phyloP scores from a whole-genome alignment of 495 filamentous ascomycete species.

The Aspergillus haitiensis region DNA sequence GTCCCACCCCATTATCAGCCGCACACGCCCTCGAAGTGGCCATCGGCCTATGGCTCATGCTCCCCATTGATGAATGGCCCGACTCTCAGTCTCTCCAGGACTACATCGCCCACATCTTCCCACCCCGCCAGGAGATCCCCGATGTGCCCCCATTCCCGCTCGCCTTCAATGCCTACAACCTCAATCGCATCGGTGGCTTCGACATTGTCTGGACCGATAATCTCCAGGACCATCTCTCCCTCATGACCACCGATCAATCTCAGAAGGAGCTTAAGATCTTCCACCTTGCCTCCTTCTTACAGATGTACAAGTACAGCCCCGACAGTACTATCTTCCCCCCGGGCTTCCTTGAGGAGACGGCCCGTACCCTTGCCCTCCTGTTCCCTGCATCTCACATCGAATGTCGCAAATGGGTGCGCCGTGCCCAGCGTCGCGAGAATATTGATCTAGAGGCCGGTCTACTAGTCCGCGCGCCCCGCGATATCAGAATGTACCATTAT shows the following conservation, averaged over 20 bases:
- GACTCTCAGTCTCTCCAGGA: slow-evolving; percentile 12
- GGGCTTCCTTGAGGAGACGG: slow-evolving; percentile 26
- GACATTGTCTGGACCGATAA: slow-evolving; percentile 20
- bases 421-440: slow-evolving; percentile 11
- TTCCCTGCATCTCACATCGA: slow-evolving; percentile 22
- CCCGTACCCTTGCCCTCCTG: slow-evolving; percentile 26
- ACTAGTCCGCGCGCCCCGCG: slow-evolving; percentile 7
- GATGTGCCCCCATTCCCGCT: slow-evolving; percentile 10
- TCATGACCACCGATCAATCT: not conserved
- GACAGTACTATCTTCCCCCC: slow-evolving; percentile 20
- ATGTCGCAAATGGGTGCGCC: slow-evolving; percentile 21
- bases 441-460: slow-evolving; percentile 19
- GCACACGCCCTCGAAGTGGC: slow-evolving; percentile 6
- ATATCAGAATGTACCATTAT: slow-evolving; percentile 21
- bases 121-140: not conserved
- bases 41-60: slow-evolving; percentile 11
- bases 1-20: slow-evolving; percentile 1
- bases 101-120: slow-evolving; percentile 6
- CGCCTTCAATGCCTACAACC: slow-evolving; percentile 14
- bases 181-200: slow-evolving; percentile 17
- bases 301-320: slow-evolving; percentile 7
- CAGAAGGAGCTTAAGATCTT: slow-evolving; percentile 17
- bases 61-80: slow-evolving; percentile 13
- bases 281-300: slow-evolving; percentile 14
- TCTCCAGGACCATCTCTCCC: slow-evolving; percentile 16